These are phyloP conservation scores for Yamadazyma sp. DNA, from an alignment of 1,139 yeast species.

Conservation along the genomic window DNA sequence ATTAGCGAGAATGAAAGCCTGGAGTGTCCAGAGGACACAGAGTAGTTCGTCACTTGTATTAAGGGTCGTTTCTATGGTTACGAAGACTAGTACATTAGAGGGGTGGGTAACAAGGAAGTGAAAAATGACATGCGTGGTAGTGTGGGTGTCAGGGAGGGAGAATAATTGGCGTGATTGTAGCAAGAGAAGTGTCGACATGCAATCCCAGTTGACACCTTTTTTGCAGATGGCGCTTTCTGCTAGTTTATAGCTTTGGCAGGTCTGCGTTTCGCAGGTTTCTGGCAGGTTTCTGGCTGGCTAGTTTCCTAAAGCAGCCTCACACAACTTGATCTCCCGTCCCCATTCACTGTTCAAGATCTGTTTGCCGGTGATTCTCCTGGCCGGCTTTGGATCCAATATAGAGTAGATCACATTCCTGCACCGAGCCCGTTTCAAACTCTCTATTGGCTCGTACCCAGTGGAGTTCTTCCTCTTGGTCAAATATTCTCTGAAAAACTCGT, in stretches of 20 bases:
- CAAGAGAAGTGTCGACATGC: too few relatives aligned
- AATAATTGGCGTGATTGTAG: too few relatives aligned
- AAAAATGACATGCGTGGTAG: too few relatives aligned
- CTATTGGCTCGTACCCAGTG: constrained; percentile 90
- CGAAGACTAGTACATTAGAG: too few relatives aligned
- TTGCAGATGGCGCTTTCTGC: too few relatives aligned
- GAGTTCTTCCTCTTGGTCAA: constrained; percentile 74
- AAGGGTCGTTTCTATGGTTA: not conserved
- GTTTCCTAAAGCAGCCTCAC: constrained; percentile 54
- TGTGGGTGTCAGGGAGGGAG: too few relatives aligned
- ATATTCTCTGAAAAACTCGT: constrained; percentile 76
- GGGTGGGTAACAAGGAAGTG: too few relatives aligned
- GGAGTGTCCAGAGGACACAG: too few relatives aligned
- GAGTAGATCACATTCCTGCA: constrained; percentile 92
- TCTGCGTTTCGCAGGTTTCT: not conserved
- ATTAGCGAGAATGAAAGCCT: not conserved
- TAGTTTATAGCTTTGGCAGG: too few relatives aligned
- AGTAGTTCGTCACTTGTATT: too few relatives aligned
- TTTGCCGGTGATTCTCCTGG: constrained; percentile 80
- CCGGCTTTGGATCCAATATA: constrained; percentile 86
- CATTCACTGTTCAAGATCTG: constrained; percentile 92
- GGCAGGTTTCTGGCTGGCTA: too few relatives aligned
- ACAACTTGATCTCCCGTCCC: constrained; percentile 85
- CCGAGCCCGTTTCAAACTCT: constrained; percentile 73
- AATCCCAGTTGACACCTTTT: too few relatives aligned